phyloP scores from a whole-genome alignment of 2,329 filamentous ascomycete species.

The Alternaria consortialis region DNA sequence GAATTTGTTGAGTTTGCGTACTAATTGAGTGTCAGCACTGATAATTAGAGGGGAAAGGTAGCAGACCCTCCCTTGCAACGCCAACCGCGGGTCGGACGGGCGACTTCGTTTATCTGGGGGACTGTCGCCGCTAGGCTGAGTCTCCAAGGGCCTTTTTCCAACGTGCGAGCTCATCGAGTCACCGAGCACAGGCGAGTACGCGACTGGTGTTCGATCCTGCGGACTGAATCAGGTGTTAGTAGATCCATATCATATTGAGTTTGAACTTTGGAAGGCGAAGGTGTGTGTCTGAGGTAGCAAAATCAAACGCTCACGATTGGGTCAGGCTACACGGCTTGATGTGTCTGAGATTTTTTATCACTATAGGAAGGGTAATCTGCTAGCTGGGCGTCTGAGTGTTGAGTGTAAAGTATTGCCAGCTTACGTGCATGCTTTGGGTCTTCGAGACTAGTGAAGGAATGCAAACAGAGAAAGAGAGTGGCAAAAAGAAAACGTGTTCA shows the following conservation, averaged over 20 bases:
- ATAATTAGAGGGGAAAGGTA: not conserved
- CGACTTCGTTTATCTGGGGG: slow-evolving; percentile 31
- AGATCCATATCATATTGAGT: not conserved
- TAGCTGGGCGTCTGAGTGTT: not conserved
- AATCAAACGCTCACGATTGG: not conserved
- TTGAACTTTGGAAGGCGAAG: not conserved
- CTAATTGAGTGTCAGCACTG: slow-evolving; percentile 11
- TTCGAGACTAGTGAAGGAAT: not conserved
- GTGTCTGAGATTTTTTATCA: not conserved
- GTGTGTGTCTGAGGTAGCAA: not conserved
- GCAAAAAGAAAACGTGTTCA: not conserved
- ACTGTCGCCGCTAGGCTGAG: slow-evolving; percentile 28
- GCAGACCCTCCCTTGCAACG: slow-evolving; percentile 14
- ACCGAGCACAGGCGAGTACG: not conserved
- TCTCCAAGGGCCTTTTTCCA: slow-evolving; percentile 23
- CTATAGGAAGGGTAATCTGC: not conserved
- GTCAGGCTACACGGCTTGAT: not conserved
- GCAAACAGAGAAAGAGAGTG: not conserved
- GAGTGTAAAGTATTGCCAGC: not conserved
- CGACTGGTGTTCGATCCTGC: not conserved
- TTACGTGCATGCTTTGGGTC: not conserved
- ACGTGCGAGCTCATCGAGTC: slow-evolving; percentile 18
- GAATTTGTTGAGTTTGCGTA: slow-evolving; percentile 12
- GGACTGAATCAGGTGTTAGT: slow-evolving; percentile 1
- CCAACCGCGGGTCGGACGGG: not conserved